Evolutionary conservation across 352 stramenopile species (phyloP).

Genomic region (Phytophthora multivora): DNA sequence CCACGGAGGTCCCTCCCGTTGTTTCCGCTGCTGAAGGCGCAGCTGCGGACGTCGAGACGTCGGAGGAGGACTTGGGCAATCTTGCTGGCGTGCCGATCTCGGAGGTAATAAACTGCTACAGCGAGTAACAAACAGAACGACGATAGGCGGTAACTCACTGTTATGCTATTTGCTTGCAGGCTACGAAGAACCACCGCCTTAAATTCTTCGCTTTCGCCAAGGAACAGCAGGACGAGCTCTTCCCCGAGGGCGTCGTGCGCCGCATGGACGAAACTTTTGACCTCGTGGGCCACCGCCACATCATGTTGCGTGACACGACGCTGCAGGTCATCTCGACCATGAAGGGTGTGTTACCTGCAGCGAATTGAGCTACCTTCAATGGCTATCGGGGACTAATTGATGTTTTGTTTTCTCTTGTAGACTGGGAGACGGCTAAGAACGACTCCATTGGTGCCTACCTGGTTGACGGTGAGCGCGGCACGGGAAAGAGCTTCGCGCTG

Average conservation of each 20-base stretch:
- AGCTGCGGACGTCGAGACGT: slow-evolving; percentile 8
- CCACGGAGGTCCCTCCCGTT: slow-evolving; percentile 30
- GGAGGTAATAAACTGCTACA: slow-evolving; percentile 34
- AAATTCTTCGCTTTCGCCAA: slow-evolving; percentile 86
- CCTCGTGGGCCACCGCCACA: slow-evolving; percentile 80
- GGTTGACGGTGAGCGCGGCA: slow-evolving; percentile 83
- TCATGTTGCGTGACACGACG: slow-evolving; percentile 84
- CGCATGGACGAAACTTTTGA: slow-evolving; percentile 84
- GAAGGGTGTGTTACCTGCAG: slow-evolving; percentile 43
- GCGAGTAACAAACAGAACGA: neutral
- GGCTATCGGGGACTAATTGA: slow-evolving; percentile 1
- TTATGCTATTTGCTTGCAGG: slow-evolving; percentile 29
- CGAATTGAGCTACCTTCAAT: neutral
- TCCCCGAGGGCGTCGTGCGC: slow-evolving; percentile 74
- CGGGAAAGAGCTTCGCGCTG: slow-evolving; percentile 83
- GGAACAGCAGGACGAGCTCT: slow-evolving; percentile 74
- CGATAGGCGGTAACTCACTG: neutral
- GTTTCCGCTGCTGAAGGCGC: neutral
- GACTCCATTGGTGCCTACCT: slow-evolving; percentile 59
- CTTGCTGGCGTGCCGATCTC: slow-evolving; percentile 64
- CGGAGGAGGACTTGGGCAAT: slow-evolving; percentile 43
- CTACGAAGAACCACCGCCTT: slow-evolving; percentile 58
- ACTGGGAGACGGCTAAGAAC: slow-evolving; percentile 67
- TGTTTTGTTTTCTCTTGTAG: slow-evolving; percentile 26
- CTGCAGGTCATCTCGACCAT: slow-evolving; percentile 77